These are phyloP conservation scores for Linum trigynum DNA, from an alignment of 345 rosid genomes.

Conservation along the genomic window DNA sequence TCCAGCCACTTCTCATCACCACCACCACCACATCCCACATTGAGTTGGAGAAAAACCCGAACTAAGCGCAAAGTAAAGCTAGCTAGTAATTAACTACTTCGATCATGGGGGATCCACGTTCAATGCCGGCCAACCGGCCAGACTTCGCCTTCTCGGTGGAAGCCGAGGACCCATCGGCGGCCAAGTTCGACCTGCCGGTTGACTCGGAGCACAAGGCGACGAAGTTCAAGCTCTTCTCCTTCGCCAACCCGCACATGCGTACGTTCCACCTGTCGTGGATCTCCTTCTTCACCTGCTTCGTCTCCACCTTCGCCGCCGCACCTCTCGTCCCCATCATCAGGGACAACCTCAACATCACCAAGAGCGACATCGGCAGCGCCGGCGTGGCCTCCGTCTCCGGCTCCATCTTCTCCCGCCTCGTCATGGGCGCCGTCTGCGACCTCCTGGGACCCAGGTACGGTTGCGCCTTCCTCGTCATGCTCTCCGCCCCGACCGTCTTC, in stretches of 20 bases:
- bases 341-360: slow-evolving; percentile 65
- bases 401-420: slow-evolving; percentile 82
- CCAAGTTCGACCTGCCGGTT: slow-evolving; percentile 55
- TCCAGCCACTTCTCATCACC: slow-evolving; percentile 11
- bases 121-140: slow-evolving; percentile 38
- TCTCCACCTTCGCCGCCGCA: slow-evolving; percentile 87
- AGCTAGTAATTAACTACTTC: slow-evolving; percentile 26
- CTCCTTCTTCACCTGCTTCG: slow-evolving; percentile 79
- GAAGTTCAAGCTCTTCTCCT: slow-evolving; percentile 57
- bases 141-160: slow-evolving; percentile 53
- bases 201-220: slow-evolving; percentile 86
- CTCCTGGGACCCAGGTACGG: slow-evolving; percentile 79
- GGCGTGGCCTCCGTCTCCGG: slow-evolving; percentile 92
- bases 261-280: slow-evolving; percentile 89
- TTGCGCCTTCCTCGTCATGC: slow-evolving; percentile 72
- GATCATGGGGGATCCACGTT: not conserved
- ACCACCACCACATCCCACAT: slow-evolving; percentile 16
- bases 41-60: too few relatives aligned
- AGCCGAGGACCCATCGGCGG: too few relatives aligned
- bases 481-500: slow-evolving; percentile 74
- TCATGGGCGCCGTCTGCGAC: slow-evolving; percentile 88
- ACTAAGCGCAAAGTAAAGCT: slow-evolving; percentile 31
- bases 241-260: slow-evolving; percentile 80
- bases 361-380: slow-evolving; percentile 63
- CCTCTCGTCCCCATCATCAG: slow-evolving; percentile 85